Evolutionary conservation across 148 eudicot genomes (phyloP).

Genomic region (Camellia sinensis): DNA sequence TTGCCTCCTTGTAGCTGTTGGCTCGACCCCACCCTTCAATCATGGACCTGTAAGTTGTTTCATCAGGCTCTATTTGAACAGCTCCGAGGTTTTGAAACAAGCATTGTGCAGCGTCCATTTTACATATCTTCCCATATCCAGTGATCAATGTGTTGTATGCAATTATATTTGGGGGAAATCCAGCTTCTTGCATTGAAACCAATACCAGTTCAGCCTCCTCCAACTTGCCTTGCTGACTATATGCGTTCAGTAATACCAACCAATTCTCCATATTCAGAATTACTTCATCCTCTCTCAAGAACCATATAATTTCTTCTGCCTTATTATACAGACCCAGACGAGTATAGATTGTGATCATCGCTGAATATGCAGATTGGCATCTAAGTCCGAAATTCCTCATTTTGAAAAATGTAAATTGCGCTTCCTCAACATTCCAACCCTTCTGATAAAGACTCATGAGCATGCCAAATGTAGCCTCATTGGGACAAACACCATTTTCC

Average conservation of each 20-base stretch:
- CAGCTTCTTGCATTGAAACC: slow-evolving; percentile 55
- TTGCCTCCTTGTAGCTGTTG: slow-evolving; percentile 51
- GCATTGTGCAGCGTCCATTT: slow-evolving; percentile 62
- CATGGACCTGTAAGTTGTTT: slow-evolving; percentile 89
- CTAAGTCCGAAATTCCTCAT: slow-evolving; percentile 56
- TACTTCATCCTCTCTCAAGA: slow-evolving; percentile 58
- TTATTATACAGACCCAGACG: slow-evolving; percentile 66
- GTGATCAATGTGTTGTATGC: slow-evolving; percentile 81
- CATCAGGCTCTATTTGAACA: slow-evolving; percentile 69
- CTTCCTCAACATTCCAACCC: slow-evolving; percentile 70
- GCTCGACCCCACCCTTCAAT: slow-evolving; percentile 94
- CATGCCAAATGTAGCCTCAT: slow-evolving; percentile 95
- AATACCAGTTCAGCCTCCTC: slow-evolving; percentile 57
- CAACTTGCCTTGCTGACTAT: slow-evolving; percentile 86
- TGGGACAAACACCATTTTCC: slow-evolving; percentile 65
- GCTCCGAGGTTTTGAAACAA: slow-evolving; percentile 41
- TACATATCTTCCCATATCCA: slow-evolving; percentile 73
- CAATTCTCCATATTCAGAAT: slow-evolving; percentile 69
- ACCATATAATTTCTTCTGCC: slow-evolving; percentile 64
- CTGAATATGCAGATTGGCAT: slow-evolving; percentile 81
- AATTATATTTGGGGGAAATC: slow-evolving; percentile 64
- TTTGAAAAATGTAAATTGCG: slow-evolving; percentile 61
- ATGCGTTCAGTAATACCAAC: slow-evolving; percentile 83
- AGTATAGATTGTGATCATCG: slow-evolving; percentile 89
- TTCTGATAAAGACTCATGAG: slow-evolving; percentile 78